A percentile compares a stretch with the other conserved stretches of the same genome.
Evolutionary conservation across 2,329 filamentous ascomycete genomes (phyloP).

Genomic region (Huntiella omanensis): DNA sequence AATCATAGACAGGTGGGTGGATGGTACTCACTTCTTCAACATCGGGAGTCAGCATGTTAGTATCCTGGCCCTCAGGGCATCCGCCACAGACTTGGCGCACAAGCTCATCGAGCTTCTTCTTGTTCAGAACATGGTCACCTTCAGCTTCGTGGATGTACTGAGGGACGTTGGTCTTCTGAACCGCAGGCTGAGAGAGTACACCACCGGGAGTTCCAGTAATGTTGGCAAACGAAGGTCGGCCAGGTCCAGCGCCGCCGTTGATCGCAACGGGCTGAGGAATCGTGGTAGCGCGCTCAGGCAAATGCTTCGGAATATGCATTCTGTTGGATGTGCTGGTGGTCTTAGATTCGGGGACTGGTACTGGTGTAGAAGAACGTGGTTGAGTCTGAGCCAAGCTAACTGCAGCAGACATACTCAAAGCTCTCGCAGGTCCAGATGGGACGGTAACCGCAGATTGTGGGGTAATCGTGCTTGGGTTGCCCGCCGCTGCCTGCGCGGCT

Average conservation of each 20-base stretch:
- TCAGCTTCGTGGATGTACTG: slow-evolving; percentile 79
- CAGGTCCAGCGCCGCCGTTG: slow-evolving; percentile 36
- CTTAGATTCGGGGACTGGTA: slow-evolving; percentile 20
- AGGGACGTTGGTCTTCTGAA: slow-evolving; percentile 64
- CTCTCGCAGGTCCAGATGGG: slow-evolving; percentile 20
- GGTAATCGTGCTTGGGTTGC: slow-evolving; percentile 30
- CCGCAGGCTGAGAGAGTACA: slow-evolving; percentile 71
- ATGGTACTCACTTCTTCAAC: slow-evolving; percentile 65
- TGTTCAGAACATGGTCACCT: slow-evolving; percentile 82
- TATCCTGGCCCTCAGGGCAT: slow-evolving; percentile 50
- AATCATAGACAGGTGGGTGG: background rate
- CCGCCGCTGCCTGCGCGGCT: slow-evolving; percentile 22
- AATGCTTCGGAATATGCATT: slow-evolving; percentile 66
- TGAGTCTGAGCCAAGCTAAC: slow-evolving; percentile 24
- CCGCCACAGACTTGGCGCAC: slow-evolving; percentile 85
- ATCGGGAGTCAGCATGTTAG: slow-evolving; percentile 68
- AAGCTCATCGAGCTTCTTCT: slow-evolving; percentile 92
- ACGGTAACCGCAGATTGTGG: slow-evolving; percentile 25
- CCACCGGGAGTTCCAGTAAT: slow-evolving; percentile 61
- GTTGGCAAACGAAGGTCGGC: slow-evolving; percentile 68
- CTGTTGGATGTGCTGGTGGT: slow-evolving; percentile 32
- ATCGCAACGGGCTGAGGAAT: slow-evolving; percentile 58
- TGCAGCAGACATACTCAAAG: slow-evolving; percentile 31
- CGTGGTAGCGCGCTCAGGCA: slow-evolving; percentile 47
- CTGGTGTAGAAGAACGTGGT: slow-evolving; percentile 15